Percentiles rank a stretch among this genome's conserved stretches.
These are phyloP conservation scores for Cryptosporidium ubiquitum DNA, from an alignment of 169 alveolate species.

Conservation along the genomic window DNA sequence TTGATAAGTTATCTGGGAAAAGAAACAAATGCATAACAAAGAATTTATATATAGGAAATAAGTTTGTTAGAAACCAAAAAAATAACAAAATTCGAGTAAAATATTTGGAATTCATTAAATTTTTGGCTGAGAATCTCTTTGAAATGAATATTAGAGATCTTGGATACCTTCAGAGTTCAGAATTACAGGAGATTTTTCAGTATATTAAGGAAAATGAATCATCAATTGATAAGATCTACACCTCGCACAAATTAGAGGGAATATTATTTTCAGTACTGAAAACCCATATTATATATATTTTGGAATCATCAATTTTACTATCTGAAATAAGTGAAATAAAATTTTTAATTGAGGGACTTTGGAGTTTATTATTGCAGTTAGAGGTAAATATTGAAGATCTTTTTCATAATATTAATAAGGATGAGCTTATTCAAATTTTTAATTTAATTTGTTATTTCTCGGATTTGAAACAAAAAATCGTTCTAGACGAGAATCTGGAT, in stretches of 20 bases:
- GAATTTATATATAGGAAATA: neutral
- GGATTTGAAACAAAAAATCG: neutral
- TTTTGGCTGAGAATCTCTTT: conserved; percentile 24
- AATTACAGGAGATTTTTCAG: conserved; percentile 8
- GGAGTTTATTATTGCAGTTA: neutral
- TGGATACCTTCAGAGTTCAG: conserved; percentile 8
- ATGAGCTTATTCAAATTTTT: conserved; percentile 38
- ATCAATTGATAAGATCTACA: neutral
- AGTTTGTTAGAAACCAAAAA: neutral
- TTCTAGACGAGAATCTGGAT: neutral
- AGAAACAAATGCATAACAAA: neutral
- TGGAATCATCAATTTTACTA: neutral
- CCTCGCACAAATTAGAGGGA: neutral
- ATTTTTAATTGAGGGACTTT: neutral
- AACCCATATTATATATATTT: conserved; percentile 38
- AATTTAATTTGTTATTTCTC: neutral
- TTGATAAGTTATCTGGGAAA: neutral
- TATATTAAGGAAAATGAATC: neutral
- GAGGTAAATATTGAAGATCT: conserved; percentile 18
- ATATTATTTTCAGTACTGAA: conserved; percentile 13
- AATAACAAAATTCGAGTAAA: neutral
- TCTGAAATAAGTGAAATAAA: neutral
- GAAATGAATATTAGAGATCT: conserved; percentile 32
- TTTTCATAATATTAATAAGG: neutral
- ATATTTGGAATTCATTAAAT: conserved; percentile 24